Base-by-base conservation (phyloP, 257 asterid genomes). In the Nemophila menziesii region DNA sequence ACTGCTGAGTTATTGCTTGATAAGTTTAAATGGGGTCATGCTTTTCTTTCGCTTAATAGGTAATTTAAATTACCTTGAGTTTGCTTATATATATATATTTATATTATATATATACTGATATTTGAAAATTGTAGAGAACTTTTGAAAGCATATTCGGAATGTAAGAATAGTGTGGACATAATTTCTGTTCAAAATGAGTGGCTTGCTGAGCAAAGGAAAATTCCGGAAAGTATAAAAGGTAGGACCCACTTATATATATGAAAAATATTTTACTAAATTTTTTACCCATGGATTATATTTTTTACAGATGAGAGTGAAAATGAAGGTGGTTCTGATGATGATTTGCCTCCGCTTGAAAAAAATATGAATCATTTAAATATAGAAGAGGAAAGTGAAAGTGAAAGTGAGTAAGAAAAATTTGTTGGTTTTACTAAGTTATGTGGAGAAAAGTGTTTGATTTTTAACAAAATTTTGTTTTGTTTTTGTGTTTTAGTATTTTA, bases 21-120 rank as follows among this genome's bases (percentile, higher is more conserved):
- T 58, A 89, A 89, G 76, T 89, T 84, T 81, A 89, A 89, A 64
- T 89, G 96, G 98, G 98, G 98, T 41, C 98, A 89, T 22, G 93
- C 94, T 44, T 89, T 89, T 70, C 74, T 89, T 65, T 80, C 98
- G 46, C 79, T 89, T 37, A 89, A 84, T 51, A 75, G 87, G 86
- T 84, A 70, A 27, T 29, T 29, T 29, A n/a, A n/a, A n/a, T n/a
- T n/a, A n/a, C n/a, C n/a, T n/a, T n/a, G n/a, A n/a, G n/a, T n/a
- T n/a, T n/a, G n/a, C n/a, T n/a, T n/a, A n/a, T n/a, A n/a, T n/a
- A n/a, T n/a, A n/a, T n/a, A n/a, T n/a, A n/a, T n/a, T n/a, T n/a
- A n/a, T n/a, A n/a, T n/a, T n/a, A n/a, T n/a, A n/a, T n/a, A n/a
- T n/a, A n/a, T n/a, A n/a, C n/a, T n/a, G n/a, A n/a, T n/a, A n/a